phyloP scores from a whole-genome alignment of 106 monocot genomes.

The Alisma plantagoaquatica region DNA sequence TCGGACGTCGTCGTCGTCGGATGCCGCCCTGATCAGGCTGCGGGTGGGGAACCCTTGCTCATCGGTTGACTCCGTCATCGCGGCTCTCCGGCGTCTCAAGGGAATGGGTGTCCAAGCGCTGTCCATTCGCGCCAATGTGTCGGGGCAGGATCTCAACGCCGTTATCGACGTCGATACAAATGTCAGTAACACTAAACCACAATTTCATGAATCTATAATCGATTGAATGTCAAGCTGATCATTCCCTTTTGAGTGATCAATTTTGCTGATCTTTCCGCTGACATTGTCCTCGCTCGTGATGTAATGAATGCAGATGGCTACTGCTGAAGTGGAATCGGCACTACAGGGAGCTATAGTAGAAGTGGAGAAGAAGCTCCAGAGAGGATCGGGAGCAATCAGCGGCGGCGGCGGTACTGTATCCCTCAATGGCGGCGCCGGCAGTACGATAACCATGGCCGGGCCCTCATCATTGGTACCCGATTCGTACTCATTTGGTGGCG shows the following conservation, averaged over 20 bases:
- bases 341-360: slow-evolving; percentile 19
- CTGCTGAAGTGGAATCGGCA: slow-evolving; percentile 25
- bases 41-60: slow-evolving; percentile 35
- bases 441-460: no score
- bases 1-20: no score
- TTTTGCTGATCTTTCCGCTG: neutral
- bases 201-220: neutral
- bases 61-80: slow-evolving; percentile 40
- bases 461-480: no score
- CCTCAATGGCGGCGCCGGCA: no score
- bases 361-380: slow-evolving; percentile 11
- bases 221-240: no score
- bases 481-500: no score
- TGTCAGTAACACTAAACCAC: neutral
- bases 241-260: neutral
- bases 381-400: no score
- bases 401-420: no score
- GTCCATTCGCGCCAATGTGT: slow-evolving; percentile 18
- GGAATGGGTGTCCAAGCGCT: slow-evolving; percentile 22
- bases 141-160: slow-evolving; percentile 7
- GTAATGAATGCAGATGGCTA: slow-evolving; percentile 14
- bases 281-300: neutral
- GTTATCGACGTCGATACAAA: slow-evolving; percentile 1
- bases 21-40: slow-evolving; percentile 19
- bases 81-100: slow-evolving; percentile 27